Evolutionary conservation across 2,329 filamentous ascomycete genomes (phyloP), one percentile per base, ranked within the genome.

Genomic region (Aspergillus udagawae): DNA sequence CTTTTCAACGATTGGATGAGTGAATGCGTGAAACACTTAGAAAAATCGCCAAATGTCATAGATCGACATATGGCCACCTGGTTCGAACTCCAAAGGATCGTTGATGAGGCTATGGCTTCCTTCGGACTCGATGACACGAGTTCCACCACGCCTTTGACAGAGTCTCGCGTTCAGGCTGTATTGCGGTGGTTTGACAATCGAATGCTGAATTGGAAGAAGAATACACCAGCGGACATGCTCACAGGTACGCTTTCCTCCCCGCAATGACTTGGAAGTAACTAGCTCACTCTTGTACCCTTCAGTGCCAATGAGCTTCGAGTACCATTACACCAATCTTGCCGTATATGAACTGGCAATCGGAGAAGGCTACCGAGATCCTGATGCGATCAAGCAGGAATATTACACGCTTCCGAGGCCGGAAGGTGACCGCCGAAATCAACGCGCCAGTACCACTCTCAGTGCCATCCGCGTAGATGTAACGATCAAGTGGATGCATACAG

Each of bases 51-150:
- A 5, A 60, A 67, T 52, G 60, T 59, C 28, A 63, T 65, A 29
- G 71, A 73, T 50, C 64, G 64, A 56, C 70, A 70, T 29, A 60
- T 70, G 50, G 70, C 70, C 6, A 63, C 61, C 17, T 73, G 70
- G 70, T 73, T 73, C 44, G 67, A 70, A 42, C 65, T 73, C 14
- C 71, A 73, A 44, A 63, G 63, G 10, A 71, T 72, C 53, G 67
- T 67, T 20, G 71, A 73, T 44, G 70, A 73, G 55, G 66, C 70
- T 1, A 63, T 71, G 65, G 65, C 69, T 29, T 72, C 71, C 3
- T 73, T 73, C 52, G 71, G 71, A 9, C 64, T 73, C 4, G 71
- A 73, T 8, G 70, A 73, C 54, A 73, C 70, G 12, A 72, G 70
- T 38, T 63, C 68, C 20, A 65, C 65, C 6, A 67, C 68, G 3